Conservation (phyloP, 192 early-diverging fungal species). For the Phlyctochytrium arcticum region DNA sequence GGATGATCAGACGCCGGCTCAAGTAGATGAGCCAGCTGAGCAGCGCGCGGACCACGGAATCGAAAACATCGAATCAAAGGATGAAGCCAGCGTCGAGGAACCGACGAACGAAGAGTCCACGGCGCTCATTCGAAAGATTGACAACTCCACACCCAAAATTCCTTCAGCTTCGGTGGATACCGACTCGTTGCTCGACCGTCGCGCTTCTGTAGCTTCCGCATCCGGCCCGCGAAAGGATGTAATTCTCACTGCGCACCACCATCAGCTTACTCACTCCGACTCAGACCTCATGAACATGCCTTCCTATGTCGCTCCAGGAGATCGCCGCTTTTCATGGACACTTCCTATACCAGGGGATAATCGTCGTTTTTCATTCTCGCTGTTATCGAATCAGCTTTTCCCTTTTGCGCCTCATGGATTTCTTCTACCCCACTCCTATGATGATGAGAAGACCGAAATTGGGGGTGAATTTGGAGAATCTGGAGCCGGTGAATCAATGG, state of each 20-base stretch:
- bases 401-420: background rate
- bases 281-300: background rate
- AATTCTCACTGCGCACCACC: background rate
- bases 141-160: too few relatives aligned
- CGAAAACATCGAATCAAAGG: background rate
- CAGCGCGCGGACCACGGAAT: too few relatives aligned
- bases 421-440: background rate
- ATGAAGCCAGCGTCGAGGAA: background rate
- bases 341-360: background rate
- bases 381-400: background rate
- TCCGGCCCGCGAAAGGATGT: background rate
- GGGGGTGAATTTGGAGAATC: too few relatives aligned
- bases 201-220: background rate
- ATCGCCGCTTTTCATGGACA: conserved; percentile 2
- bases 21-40: too few relatives aligned
- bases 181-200: background rate
- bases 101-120: too few relatives aligned
- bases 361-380: background rate
- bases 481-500: too few relatives aligned
- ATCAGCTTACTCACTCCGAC: background rate
- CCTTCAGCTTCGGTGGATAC: background rate
- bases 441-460: background rate
- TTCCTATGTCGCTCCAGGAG: background rate
- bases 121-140: too few relatives aligned
- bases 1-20: too few relatives aligned